Conservation (phyloP, 257 asterid genomes). For the Penstemon davidsonii region DNA sequence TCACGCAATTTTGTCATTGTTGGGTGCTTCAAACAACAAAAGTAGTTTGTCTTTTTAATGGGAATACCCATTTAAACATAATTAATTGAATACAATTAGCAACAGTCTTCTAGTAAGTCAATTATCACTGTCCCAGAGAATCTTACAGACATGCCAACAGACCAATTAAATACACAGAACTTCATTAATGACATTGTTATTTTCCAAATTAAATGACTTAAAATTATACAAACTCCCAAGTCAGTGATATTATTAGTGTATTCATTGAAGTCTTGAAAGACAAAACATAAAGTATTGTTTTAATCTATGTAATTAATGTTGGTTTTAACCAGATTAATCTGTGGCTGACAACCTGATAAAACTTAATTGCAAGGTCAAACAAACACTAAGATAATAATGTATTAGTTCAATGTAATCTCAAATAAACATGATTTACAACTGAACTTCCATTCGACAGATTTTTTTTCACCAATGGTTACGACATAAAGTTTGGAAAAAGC, state of each 20-base stretch:
- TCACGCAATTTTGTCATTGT: conserved; percentile 32
- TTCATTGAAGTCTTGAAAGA: neutral
- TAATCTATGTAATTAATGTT: conserved; percentile 32
- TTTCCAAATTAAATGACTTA: conserved; percentile 29
- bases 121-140: conserved; percentile 29
- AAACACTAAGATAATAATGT: neutral
- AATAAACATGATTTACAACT: neutral
- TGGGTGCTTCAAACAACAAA: conserved; percentile 13
- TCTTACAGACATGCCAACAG: conserved; percentile 56
- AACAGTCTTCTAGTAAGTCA: conserved; percentile 37
- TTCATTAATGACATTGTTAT: conserved; percentile 29
- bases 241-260: conserved; percentile 27
- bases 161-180: conserved; percentile 38
- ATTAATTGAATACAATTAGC: conserved; percentile 17
- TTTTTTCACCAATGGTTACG: neutral
- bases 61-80: neutral
- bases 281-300: conserved; percentile 13
- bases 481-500: conserved; percentile 1
- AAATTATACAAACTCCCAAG: conserved; percentile 32
- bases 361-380: conserved; percentile 12
- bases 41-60: conserved; percentile 3
- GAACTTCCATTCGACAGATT: conserved; percentile 2
- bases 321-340: conserved; percentile 24
- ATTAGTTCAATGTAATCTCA: neutral
- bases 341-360: conserved; percentile 13